Base-by-base conservation (phyloP, 1,284 basidiomycete species). In the Fistulinella cinereoalba region DNA sequence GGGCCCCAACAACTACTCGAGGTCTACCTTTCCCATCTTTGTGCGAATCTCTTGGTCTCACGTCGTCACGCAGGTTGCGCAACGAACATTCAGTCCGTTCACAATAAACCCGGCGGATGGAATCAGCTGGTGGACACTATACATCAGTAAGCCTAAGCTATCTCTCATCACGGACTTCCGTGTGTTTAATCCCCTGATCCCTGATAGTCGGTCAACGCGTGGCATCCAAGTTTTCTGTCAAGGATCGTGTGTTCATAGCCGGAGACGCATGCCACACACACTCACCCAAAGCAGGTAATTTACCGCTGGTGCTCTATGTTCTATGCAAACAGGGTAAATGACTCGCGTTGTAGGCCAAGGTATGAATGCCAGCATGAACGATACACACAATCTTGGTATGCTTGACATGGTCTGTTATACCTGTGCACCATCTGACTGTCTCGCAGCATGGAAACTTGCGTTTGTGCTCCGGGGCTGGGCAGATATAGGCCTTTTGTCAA, bases 331-430 rank as follows among this genome's bases (percentile, higher is more conserved):
- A 24, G 9, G 31, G 34, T 54, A 16, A 55, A 13, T 22, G 6
- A 22, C 22, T 33, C 24, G 31, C 48, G 11, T 39, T 34, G n/a
- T 23, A 80, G 77, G 78, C 8, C 75, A 84, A 60, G 84, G 84
- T 4, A 87, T 87, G 85, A 88, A 88, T 51, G 83, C 83, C 6
- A 72, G 72, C 27, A 76, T 78, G 68, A 75, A 74, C 50, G 76
- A 78, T 45, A 62, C 71, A 4, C 75, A 72, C 56, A 75, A 77
- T 39, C 58, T 68, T 63, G 54, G 59, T 64, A 42, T 37, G 47
- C 18, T 11, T 12, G 22, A 3, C 25, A 2, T 31, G 3, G 13
- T 31, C 15, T 0, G n/a, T n/a, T n/a, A n/a, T n/a, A n/a, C n/a
- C 4, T 7, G 11, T 4, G 2, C 9, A 18, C 4, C 18, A 41